phyloP scores from a whole-genome alignment of 2,329 filamentous ascomycete species.

The Cladosporium sp. region DNA sequence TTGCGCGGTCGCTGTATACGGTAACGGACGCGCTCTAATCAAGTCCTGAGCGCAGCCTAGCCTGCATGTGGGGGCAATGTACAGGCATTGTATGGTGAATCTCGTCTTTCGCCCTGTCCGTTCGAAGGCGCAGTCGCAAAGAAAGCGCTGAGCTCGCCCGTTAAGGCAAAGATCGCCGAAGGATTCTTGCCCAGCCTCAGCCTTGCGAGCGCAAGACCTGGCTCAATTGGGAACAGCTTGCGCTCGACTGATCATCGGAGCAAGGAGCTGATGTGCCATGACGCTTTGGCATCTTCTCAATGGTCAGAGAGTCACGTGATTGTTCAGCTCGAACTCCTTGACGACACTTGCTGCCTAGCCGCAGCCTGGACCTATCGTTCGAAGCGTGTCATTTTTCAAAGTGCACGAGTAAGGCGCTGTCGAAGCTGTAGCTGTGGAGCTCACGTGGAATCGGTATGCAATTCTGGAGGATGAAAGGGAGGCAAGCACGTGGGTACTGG shows the following conservation, averaged over 20 bases:
- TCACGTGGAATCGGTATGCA: background rate
- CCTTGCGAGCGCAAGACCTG: background rate
- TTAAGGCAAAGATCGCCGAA: background rate
- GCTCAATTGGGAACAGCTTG: conserved; percentile 5
- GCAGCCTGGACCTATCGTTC: background rate
- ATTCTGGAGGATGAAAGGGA: background rate
- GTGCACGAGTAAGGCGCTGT: background rate
- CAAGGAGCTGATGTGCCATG: background rate
- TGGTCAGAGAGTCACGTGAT: background rate
- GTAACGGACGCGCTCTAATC: conserved; percentile 10
- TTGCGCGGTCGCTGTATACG: conserved; percentile 2
- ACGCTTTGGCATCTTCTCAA: background rate
- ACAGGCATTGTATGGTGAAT: background rate
- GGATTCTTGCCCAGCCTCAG: conserved; percentile 13
- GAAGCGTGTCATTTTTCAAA: background rate
- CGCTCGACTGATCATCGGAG: background rate
- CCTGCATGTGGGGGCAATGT: background rate
- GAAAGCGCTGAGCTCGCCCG: background rate
- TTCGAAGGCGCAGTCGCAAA: conserved; percentile 3
- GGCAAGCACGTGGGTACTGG: background rate
- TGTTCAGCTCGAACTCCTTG: background rate
- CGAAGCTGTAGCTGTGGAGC: background rate
- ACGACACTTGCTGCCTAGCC: background rate
- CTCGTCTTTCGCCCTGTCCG: background rate
- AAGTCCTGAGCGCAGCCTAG: background rate